Evolutionary conservation across 305 asterid genomes (phyloP).

Genomic region (Plantago rigida): DNA sequence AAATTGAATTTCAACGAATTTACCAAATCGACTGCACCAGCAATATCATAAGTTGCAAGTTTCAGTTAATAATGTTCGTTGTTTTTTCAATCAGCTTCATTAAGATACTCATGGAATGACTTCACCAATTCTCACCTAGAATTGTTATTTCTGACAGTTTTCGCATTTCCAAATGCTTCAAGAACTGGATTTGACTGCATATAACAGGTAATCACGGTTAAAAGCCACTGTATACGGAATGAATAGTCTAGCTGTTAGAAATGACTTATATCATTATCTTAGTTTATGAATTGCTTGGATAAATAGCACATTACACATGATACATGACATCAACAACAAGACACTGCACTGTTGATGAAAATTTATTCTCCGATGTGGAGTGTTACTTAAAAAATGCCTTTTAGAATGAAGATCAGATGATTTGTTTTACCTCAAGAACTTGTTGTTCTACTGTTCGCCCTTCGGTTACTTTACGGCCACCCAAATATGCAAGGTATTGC

Average conservation of each 20-base stretch:
- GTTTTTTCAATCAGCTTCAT: background rate
- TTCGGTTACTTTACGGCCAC: conserved; percentile 50
- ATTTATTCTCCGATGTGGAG: background rate
- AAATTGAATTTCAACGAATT: conserved; percentile 76
- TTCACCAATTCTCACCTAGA: conserved; percentile 46
- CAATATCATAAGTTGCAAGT: conserved; percentile 24
- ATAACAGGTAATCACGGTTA: conserved; percentile 5
- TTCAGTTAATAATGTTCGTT: conserved; percentile 5
- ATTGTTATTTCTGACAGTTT: conserved; percentile 73
- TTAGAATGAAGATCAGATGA: conserved; percentile 18
- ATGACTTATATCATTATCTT: background rate
- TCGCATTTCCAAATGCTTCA: conserved; percentile 86
- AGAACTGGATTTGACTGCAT: conserved; percentile 85
- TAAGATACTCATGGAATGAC: conserved; percentile 16
- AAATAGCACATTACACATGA: conserved; percentile 3
- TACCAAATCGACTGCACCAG: conserved; percentile 67
- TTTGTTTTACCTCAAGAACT: conserved; percentile 51
- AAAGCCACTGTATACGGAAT: background rate
- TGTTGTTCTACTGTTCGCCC: conserved; percentile 63
- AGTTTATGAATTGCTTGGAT: background rate
- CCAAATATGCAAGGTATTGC: conserved; percentile 63
- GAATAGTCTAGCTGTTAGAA: background rate
- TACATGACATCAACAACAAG: background rate
- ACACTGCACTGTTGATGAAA: background rate
- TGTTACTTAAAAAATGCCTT: background rate